Percentiles rank a stretch among this genome's conserved stretches.
Evolutionary conservation across 306 rosid genomes (phyloP).

Genomic region (Heteromeles arbutifolia): DNA sequence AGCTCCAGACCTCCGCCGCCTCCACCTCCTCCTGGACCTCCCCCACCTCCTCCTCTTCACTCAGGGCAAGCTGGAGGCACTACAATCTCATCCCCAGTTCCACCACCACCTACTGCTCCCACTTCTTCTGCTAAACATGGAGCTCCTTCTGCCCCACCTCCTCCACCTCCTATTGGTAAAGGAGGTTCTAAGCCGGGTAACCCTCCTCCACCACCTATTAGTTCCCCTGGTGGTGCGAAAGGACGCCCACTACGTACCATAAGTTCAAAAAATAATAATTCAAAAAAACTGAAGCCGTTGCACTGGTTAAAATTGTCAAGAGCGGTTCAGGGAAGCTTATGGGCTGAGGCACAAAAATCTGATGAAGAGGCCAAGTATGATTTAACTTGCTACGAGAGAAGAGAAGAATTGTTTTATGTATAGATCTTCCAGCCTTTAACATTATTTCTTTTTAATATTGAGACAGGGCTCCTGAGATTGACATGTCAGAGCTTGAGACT

Average conservation of each 20-base stretch:
- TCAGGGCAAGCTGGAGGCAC: conserved; percentile 21
- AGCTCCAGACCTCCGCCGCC: conserved; percentile 30
- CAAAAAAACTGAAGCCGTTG: conserved; percentile 83
- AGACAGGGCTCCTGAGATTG: conserved; percentile 87
- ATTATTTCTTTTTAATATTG: conserved; percentile 10
- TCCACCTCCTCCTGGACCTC: conserved; percentile 27
- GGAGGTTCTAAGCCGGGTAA: conserved; percentile 37
- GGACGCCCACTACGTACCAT: conserved; percentile 51
- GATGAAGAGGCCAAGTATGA: conserved; percentile 75
- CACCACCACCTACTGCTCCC: conserved; percentile 23
- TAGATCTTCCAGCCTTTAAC: conserved; percentile 12
- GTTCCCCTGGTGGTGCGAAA: conserved; percentile 30
- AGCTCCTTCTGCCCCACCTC: conserved; percentile 55
- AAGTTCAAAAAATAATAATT: conserved; percentile 38
- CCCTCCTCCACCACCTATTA: conserved; percentile 31
- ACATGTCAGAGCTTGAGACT: conserved; percentile 87
- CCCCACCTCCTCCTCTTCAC: conserved; percentile 24
- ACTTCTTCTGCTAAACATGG: neutral
- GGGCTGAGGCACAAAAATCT: conserved; percentile 87
- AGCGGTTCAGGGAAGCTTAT: conserved; percentile 86
- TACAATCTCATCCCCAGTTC: conserved; percentile 22
- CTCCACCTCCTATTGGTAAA: conserved; percentile 42
- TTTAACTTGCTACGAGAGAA: conserved; percentile 9
- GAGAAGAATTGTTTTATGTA: conserved; percentile 12
- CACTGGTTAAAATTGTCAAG: conserved; percentile 85